Conservation (phyloP, 2,329 filamentous ascomycete genomes). For the Trichothecium roseum region DNA sequence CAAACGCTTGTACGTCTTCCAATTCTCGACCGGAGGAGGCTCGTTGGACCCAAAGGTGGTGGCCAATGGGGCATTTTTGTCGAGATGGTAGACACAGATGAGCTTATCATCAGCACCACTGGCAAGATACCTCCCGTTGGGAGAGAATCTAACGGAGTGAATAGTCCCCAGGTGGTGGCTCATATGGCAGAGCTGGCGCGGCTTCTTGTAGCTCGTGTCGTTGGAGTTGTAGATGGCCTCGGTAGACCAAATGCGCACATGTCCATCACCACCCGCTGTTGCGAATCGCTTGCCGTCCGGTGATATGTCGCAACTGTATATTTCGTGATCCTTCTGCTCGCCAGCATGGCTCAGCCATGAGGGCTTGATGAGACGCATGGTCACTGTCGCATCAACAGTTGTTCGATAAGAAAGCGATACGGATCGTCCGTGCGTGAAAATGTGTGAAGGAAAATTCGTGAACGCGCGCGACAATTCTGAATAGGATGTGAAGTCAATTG, state of each 20-base stretch:
- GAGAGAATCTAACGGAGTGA: conserved; percentile 92
- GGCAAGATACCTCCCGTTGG: conserved; percentile 88
- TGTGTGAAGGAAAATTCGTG: too few species aligned
- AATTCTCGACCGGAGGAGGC: conserved; percentile 88
- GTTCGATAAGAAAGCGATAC: conserved; percentile 1
- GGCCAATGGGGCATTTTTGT: conserved; percentile 67
- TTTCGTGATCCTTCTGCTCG: conserved; percentile 96
- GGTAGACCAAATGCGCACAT: conserved; percentile 96
- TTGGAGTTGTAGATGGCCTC: conserved; percentile 80
- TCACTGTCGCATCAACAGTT: conserved; percentile 5
- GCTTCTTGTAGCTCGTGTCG: conserved; percentile 60
- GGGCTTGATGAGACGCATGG: conserved; percentile 85
- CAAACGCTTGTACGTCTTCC: conserved; percentile 87
- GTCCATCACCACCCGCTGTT: conserved; percentile 92
- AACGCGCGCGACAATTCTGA: too few species aligned
- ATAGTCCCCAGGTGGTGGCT: conserved; percentile 98
- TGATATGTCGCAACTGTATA: conserved; percentile 96
- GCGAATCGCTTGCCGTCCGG: conserved; percentile 86
- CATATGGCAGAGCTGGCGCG: conserved; percentile 93
- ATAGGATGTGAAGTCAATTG: too few species aligned
- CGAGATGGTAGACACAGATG: conserved; percentile 90
- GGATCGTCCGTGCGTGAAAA: too few species aligned
- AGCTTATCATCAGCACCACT: conserved; percentile 98
- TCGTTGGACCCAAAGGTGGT: conserved; percentile 86
- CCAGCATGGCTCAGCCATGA: conserved; percentile 93